phyloP scores from a whole-genome alignment of 768 basidiomycete genomes.

The Amanita rimosa region DNA sequence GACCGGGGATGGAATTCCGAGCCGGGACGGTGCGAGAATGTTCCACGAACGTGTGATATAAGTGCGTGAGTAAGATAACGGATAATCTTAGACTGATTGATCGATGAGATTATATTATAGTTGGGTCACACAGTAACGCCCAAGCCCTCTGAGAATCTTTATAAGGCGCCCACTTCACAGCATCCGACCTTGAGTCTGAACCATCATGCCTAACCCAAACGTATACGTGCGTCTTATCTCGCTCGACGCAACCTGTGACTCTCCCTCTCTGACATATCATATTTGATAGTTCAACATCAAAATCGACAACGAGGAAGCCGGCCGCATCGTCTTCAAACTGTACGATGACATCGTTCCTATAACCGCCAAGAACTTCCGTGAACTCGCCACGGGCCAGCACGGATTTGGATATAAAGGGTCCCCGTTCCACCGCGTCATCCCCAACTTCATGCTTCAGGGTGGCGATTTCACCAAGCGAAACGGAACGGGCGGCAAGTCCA shows the following conservation, averaged over 20 bases:
- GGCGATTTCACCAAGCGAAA: constrained; percentile 69
- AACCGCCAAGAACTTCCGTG: constrained; percentile 80
- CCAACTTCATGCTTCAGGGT: constrained; percentile 80
- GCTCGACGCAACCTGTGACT: too few relatives aligned
- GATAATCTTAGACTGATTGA: constrained; percentile 4
- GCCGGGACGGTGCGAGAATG: too few relatives aligned
- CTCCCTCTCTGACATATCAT: not conserved
- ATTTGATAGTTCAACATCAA: constrained; percentile 59
- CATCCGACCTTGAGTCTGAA: not conserved
- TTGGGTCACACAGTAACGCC: constrained; percentile 4
- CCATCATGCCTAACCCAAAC: constrained; percentile 25
- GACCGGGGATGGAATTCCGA: too few relatives aligned
- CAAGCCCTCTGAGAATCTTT: too few relatives aligned
- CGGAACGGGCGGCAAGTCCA: constrained; percentile 75
- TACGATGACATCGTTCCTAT: constrained; percentile 70
- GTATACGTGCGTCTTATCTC: constrained; percentile 29
- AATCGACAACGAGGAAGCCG: constrained; percentile 27
- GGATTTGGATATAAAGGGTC: constrained; percentile 66
- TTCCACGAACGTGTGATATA: too few relatives aligned
- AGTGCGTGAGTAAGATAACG: not conserved
- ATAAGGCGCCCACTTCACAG: constrained; percentile 1
- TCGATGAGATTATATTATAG: constrained; percentile 8
- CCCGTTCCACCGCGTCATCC: constrained; percentile 76
- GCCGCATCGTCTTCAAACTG: constrained; percentile 75
- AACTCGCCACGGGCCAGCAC: constrained; percentile 66